Conservation (phyloP, 2,329 filamentous ascomycete genomes). For the Pseudopithomyces chartarum region DNA sequence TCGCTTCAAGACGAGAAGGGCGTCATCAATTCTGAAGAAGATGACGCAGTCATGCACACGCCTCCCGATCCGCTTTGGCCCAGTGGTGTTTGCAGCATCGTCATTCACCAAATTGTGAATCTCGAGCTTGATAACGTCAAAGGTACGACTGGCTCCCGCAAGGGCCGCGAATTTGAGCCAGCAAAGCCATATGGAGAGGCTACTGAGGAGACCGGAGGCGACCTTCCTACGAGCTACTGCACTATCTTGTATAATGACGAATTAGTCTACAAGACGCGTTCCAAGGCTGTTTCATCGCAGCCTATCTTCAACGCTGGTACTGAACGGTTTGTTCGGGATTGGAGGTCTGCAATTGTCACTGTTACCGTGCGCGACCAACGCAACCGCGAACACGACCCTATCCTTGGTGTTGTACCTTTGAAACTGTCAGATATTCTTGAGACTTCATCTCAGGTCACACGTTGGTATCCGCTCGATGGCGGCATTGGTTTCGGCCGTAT, state of each 20-base stretch:
- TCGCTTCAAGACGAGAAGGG: constrained; percentile 90
- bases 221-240: constrained; percentile 89
- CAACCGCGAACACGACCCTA: constrained; percentile 90
- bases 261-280: constrained; percentile 87
- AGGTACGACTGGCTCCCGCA: constrained; percentile 79
- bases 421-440: constrained; percentile 87
- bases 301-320: constrained; percentile 98
- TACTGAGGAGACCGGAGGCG: constrained; percentile 79
- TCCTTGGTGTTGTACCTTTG: constrained; percentile 88
- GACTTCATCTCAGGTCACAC: constrained; percentile 81
- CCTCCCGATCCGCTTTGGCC: constrained; percentile 97
- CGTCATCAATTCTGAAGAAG: constrained; percentile 70
- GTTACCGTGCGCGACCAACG: constrained; percentile 87
- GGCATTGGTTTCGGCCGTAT: constrained; percentile 89
- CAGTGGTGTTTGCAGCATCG: constrained; percentile 81
- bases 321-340: constrained; percentile 90
- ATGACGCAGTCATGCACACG: constrained; percentile 86
- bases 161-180: constrained; percentile 86
- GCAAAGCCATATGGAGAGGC: constrained; percentile 83
- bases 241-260: constrained; percentile 90
- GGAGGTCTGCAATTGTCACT: constrained; percentile 85
- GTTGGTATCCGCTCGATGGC: constrained; percentile 96
- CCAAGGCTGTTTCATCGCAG: constrained; percentile 91
- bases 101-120: constrained; percentile 94
- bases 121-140: constrained; percentile 91